These are phyloP conservation scores for Amesomyces nigricolor DNA, from an alignment of 2,329 filamentous ascomycete species.

Conservation along the genomic window DNA sequence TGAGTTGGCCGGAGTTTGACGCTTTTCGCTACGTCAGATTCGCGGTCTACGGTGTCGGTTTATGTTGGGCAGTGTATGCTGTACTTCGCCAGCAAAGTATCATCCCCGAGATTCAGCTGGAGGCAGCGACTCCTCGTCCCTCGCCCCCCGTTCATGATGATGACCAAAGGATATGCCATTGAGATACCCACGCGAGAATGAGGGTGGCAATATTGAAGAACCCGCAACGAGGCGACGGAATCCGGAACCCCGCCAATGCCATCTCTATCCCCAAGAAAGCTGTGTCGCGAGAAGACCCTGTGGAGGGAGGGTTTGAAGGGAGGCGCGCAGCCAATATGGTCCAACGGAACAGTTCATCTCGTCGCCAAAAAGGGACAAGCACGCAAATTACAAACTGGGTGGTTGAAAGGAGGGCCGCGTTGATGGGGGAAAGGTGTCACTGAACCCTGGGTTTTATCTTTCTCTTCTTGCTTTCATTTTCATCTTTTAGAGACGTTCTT, in stretches of 20 bases:
- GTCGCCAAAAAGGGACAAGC: conserved; percentile 13
- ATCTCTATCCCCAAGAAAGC: conserved; percentile 12
- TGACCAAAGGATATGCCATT: conserved; percentile 20
- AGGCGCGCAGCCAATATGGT: conserved; percentile 11
- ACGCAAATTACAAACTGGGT: conserved; percentile 12
- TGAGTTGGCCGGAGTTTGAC: conserved; percentile 44
- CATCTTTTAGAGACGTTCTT: conserved; percentile 31
- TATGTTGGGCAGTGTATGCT: conserved; percentile 22
- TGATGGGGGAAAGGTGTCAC: conserved; percentile 10
- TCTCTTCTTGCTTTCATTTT: conserved; percentile 31
- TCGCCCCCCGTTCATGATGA: conserved; percentile 22
- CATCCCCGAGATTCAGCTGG: conserved; percentile 18
- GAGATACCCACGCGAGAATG: conserved; percentile 20
- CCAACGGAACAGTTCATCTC: conserved; percentile 14
- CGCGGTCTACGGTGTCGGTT: conserved; percentile 17
- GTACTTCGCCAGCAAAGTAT: conserved; percentile 25
- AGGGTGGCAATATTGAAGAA: conserved; percentile 10
- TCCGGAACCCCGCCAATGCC: conserved; percentile 12
- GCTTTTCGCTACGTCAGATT: conserved; percentile 15
- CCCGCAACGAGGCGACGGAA: conserved; percentile 7
- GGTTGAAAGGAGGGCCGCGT: conserved; percentile 20
- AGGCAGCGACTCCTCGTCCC: conserved; percentile 21
- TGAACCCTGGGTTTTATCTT: conserved; percentile 4
- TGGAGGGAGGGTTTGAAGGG: not conserved
- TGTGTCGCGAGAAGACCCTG: conserved; percentile 18